A percentile compares a stretch with the other conserved stretches of the same genome.
These are phyloP conservation scores for Cyberlindnera euphorbiiphila DNA, from an alignment of 805 yeast genomes.

Conservation along the genomic window DNA sequence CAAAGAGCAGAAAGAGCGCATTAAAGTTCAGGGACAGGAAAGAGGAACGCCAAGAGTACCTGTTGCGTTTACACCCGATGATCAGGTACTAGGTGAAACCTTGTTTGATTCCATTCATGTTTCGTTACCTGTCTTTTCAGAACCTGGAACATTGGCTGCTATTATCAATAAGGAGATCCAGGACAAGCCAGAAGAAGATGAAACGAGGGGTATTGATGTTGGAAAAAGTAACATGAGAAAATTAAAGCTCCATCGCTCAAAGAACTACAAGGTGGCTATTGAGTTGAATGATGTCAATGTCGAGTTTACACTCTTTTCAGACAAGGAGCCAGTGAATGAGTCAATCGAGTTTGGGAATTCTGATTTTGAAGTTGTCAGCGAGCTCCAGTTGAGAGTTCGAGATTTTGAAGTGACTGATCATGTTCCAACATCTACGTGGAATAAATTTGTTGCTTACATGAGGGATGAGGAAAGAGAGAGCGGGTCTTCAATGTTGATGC, in stretches of 20 bases:
- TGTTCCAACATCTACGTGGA: slow-evolving; percentile 87
- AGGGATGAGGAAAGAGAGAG: slow-evolving; percentile 64
- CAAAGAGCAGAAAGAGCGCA: slow-evolving; percentile 17
- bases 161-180: slow-evolving; percentile 52
- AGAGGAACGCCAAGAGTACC: slow-evolving; percentile 2
- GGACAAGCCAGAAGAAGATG: slow-evolving; percentile 15
- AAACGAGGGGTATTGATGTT: slow-evolving; percentile 18
- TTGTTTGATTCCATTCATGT: slow-evolving; percentile 80
- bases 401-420: slow-evolving; percentile 68
- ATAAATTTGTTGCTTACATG: slow-evolving; percentile 70
- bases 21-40: slow-evolving; percentile 6
- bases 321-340: slow-evolving; percentile 41
- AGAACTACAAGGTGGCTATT: slow-evolving; percentile 51
- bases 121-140: slow-evolving; percentile 44
- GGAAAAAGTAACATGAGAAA: slow-evolving; percentile 34
- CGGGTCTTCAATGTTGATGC: slow-evolving; percentile 58
- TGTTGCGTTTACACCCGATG: slow-evolving; percentile 4
- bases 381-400: slow-evolving; percentile 44
- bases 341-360: slow-evolving; percentile 19
- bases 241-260: slow-evolving; percentile 63
- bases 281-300: slow-evolving; percentile 53
- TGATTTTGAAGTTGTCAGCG: slow-evolving; percentile 44
- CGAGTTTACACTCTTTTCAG: slow-evolving; percentile 41
- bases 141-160: slow-evolving; percentile 43
- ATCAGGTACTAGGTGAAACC: slow-evolving; percentile 51